Evolutionary conservation across 2,329 filamentous ascomycete species (phyloP), one percentile per base, ranked within the genome.

Genomic region (Cyphellophora attinorum): DNA sequence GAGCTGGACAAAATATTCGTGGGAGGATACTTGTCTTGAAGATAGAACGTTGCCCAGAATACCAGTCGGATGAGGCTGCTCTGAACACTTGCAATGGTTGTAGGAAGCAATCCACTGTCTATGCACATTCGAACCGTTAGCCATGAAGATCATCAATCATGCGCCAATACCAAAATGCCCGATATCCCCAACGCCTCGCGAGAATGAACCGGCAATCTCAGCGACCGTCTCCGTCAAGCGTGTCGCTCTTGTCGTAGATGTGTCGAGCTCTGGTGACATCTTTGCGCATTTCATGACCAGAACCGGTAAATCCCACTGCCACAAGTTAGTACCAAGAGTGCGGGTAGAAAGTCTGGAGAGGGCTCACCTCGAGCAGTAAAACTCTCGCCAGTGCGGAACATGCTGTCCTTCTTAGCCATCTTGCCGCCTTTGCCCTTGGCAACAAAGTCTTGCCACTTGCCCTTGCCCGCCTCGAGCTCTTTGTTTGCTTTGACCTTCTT

Each of bases 251-350:
- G 21, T 89, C 77, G 59, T 93, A 93, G 47, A 91, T 79, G 55
- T 94, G 85, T 51, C 85, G 80, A 56, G 74, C 81, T 53, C 88
- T 74, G 42, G 79, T 77, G 31, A 77, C 76, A 55, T 95, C 91
- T 60, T 94, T 95, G 50, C 86, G 83, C 91, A 96, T 96, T 47
- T 81, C 73, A 61, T 94, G 85, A 40, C 91, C 91, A 35, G 88
- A 95, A 42, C 91, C 91, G 6, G 85, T 94, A 54, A 98, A 95
- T 19, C 91, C 91, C 53, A 98, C 91, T 95, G 47, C 41, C 13
- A 29, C 28, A 31, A 11, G 40, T 57, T 45, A 58, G 55, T 45
- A 33, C n/a, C n/a, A n/a, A 32, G 17, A 27, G n/a, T 21, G 34
- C 19, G 35, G 19, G 8, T 40, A 34, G 19, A n/a, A 14, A 11